Percentiles rank a stretch among this genome's conserved stretches.
phyloP scores from a whole-genome alignment of 78 protist genomes.

The Tieghemostelium lacteum region DNA sequence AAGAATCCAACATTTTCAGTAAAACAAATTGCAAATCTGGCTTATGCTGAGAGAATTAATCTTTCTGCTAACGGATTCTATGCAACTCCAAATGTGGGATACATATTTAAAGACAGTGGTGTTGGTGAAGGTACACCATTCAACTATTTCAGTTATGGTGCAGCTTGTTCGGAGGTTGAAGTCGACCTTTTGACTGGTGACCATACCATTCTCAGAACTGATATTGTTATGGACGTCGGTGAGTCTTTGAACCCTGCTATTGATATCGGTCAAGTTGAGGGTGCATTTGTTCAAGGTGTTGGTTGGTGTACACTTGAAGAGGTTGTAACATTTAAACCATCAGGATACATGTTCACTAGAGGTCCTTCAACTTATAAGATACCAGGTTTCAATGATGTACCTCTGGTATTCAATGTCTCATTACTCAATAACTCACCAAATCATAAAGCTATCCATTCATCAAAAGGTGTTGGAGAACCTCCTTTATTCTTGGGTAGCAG shows the following conservation, averaged over 20 bases:
- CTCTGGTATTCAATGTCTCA: conserved; percentile 86
- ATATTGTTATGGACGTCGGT: conserved; percentile 97
- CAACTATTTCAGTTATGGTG: conserved; percentile 89
- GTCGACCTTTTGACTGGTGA: conserved; percentile 94
- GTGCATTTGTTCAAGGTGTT: conserved; percentile 94
- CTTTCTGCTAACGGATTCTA: conserved; percentile 95
- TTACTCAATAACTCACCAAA: conserved; percentile 84
- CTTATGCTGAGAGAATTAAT: conserved; percentile 86
- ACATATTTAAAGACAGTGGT: conserved; percentile 74
- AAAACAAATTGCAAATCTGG: conserved; percentile 63
- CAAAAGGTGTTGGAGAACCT: conserved; percentile 95
- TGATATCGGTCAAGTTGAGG: conserved; percentile 95
- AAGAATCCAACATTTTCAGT: conserved; percentile 55
- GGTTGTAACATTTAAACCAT: conserved; percentile 47
- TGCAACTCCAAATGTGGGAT: conserved; percentile 80
- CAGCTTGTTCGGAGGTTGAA: conserved; percentile 92
- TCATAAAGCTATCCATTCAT: conserved; percentile 86
- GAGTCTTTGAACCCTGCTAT: conserved; percentile 93
- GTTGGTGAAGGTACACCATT: conserved; percentile 63
- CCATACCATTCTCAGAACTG: conserved; percentile 75
- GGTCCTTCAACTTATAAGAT: conserved; percentile 88
- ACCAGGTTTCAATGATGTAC: conserved; percentile 87
- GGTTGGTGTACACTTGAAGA: conserved; percentile 95
- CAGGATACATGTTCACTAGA: conserved; percentile 77
- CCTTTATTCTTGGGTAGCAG: conserved; percentile 91